Evolutionary conservation across 345 rosid genomes (phyloP), one percentile per base, ranked within the genome.

Genomic region (Lumnitzera littorea): DNA sequence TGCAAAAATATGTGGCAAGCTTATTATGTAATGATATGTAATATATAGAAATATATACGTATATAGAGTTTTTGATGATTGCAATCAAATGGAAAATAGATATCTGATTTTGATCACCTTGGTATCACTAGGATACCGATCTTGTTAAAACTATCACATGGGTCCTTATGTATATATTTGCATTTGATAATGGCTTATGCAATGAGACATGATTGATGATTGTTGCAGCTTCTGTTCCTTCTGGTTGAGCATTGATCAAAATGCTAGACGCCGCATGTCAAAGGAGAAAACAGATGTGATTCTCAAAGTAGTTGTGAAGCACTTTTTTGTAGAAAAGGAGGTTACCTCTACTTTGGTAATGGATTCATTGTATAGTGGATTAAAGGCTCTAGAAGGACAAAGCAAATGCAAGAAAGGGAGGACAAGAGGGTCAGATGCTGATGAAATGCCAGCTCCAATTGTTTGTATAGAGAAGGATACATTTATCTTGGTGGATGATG

Each of bases 341-440:
- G 96, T 90, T 56, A 80, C 97, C 51, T 89, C 98, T 62, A 92
- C 98, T 57, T 83, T 92, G 88, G 91, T 89, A 51, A 89, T 92
- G 98, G 98, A 92, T 84, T 87, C 96, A 81, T 82, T 92, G 76
- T 84, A 92, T 71, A 92, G 96, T 70, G 98, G 98, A 61, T 74
- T 84, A 76, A 92, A 85, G 82, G 91, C 98, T 72, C 94, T 92
- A 56, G 96, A 92, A 81, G 84, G 90, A 50, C 95, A 87, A 74
- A 68, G 65, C 65, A 87, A 77, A 67, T 71, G 75, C 77, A 81
- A 73, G 80, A 86, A 82, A 68, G 89, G 74, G 53, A 85, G 75
- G 72, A 55, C 27, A 51, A 84, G 76, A 73, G 62, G 74, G 62
- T 71, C 57, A 48, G 96, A 82, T 72, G 54, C 70, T 24, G 95